These are phyloP conservation scores for Vitis labrusca DNA, from an alignment of 164 flowering plant species.

Conservation along the genomic window DNA sequence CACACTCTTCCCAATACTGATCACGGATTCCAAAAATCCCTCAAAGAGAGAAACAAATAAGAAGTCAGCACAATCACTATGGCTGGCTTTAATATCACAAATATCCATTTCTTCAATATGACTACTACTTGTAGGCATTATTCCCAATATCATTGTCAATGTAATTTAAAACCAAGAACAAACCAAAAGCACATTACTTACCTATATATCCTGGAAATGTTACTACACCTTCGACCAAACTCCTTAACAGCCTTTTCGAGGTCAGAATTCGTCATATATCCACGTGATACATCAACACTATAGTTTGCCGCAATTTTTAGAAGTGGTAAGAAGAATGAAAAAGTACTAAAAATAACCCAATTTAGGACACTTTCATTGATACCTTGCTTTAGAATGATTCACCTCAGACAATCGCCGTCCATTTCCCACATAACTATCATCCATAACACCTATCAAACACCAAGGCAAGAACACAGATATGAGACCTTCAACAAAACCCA, in stretches of 20 bases:
- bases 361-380: neutral
- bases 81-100: neutral
- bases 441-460: constrained; percentile 14
- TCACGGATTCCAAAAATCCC: constrained; percentile 41
- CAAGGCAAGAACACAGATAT: constrained; percentile 1
- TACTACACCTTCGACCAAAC: constrained; percentile 61
- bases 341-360: neutral
- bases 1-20: constrained; percentile 91
- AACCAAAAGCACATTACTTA: constrained; percentile 22
- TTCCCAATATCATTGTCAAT: no score
- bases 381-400: constrained; percentile 28
- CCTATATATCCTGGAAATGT: constrained; percentile 86
- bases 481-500: neutral
- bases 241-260: constrained; percentile 69
- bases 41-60: constrained; percentile 54
- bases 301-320: neutral
- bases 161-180: neutral
- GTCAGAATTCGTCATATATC: constrained; percentile 79
- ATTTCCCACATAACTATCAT: constrained; percentile 10
- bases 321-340: neutral
- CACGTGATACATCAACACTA: constrained; percentile 53
- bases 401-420: constrained; percentile 31
- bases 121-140: no score
- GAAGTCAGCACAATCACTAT: constrained; percentile 30
- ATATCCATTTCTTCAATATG: no score